Evolutionary conservation across 768 basidiomycete genomes (phyloP).

Genomic region (Piloderma croceum): DNA sequence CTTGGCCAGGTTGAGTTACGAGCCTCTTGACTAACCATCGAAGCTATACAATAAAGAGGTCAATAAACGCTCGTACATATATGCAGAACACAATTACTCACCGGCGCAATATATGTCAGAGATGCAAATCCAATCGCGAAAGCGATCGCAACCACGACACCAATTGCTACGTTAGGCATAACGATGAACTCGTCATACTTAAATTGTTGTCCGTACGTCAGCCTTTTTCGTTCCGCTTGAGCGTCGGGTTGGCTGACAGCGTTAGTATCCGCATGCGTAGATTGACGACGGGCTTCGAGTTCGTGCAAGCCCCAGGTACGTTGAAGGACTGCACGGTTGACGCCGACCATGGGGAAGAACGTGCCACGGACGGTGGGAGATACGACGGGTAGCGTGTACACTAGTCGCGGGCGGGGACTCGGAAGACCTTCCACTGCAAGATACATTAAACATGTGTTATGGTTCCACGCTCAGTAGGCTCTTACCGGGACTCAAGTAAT

Average conservation of each 20-base stretch:
- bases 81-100: conserved; percentile 1
- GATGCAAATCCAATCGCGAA: conserved; percentile 31
- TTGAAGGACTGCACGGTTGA: conserved; percentile 47
- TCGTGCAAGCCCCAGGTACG: conserved; percentile 52
- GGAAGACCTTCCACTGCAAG: conserved; percentile 27
- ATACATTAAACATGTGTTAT: conserved; percentile 3
- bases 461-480: neutral
- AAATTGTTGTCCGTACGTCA: conserved; percentile 65
- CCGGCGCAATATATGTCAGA: neutral
- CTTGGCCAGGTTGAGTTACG: conserved; percentile 50
- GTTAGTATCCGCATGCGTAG: neutral
- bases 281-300: conserved; percentile 20
- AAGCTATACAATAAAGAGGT: conserved; percentile 33
- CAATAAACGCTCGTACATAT: neutral
- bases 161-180: conserved; percentile 22
- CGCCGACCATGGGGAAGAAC: conserved; percentile 38
- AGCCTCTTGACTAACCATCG: conserved; percentile 51
- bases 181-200: conserved; percentile 68
- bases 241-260: conserved; percentile 1
- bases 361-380: conserved; percentile 31
- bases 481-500: conserved; percentile 41
- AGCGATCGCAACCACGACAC: no score
- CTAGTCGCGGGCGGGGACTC: conserved; percentile 21
- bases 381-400: conserved; percentile 34
- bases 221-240: conserved; percentile 13